Evolutionary conservation across 768 basidiomycete genomes (phyloP).

Genomic region (Arthromyces matolae): DNA sequence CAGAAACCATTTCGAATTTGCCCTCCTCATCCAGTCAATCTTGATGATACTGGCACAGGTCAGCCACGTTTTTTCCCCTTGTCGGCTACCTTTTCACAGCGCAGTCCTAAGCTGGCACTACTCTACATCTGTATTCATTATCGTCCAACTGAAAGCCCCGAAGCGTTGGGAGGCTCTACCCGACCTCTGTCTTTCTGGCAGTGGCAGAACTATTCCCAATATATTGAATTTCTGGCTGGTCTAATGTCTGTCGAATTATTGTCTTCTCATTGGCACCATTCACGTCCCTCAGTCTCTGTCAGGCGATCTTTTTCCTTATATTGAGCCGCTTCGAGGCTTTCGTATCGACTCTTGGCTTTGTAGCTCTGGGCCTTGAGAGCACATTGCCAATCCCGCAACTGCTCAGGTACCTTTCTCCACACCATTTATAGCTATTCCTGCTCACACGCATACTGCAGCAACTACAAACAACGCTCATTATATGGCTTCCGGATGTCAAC

Average conservation of each 20-base stretch:
- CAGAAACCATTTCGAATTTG: slow-evolving; percentile 66
- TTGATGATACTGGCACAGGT: slow-evolving; percentile 86
- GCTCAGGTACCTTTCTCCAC: slow-evolving; percentile 51
- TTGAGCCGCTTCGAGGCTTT: slow-evolving; percentile 61
- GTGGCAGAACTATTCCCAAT: slow-evolving; percentile 73
- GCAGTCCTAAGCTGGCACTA: slow-evolving; percentile 57
- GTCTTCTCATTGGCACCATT: background rate
- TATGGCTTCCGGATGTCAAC: slow-evolving; percentile 86
- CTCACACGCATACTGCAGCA: no score
- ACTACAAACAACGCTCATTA: slow-evolving; percentile 72
- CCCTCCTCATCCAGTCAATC: slow-evolving; percentile 76
- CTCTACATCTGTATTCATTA: slow-evolving; percentile 81
- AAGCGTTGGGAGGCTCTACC: slow-evolving; percentile 52
- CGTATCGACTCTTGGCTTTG: slow-evolving; percentile 63
- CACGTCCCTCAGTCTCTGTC: slow-evolving; percentile 45
- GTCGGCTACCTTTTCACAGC: slow-evolving; percentile 12
- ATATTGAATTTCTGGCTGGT: slow-evolving; percentile 79
- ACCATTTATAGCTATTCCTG: no score
- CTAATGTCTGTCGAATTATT: slow-evolving; percentile 53
- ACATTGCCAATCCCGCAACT: slow-evolving; percentile 85
- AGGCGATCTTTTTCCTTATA: slow-evolving; percentile 72
- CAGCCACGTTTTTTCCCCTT: slow-evolving; percentile 15
- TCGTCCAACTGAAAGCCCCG: slow-evolving; percentile 57
- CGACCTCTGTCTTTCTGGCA: slow-evolving; percentile 83
- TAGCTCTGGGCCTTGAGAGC: slow-evolving; percentile 80